Evolutionary conservation across 208 protist genomes (phyloP), one percentile per base, ranked within the genome.

Genomic region (Trypanosomatidae sp.): DNA sequence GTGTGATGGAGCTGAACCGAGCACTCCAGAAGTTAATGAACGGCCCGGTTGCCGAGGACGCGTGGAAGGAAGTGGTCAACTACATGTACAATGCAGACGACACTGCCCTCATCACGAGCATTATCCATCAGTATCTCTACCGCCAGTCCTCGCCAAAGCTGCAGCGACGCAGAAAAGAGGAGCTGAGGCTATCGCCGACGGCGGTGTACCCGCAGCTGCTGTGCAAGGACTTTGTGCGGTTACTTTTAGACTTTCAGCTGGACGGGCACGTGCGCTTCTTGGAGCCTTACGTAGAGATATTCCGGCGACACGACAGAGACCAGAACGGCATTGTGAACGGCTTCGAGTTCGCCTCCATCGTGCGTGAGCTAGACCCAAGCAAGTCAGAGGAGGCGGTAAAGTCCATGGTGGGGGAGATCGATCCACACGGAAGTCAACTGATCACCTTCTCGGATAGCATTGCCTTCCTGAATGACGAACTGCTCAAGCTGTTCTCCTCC

Each of bases 31-130:
- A 86, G 72, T 80, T 84, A 53, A 73, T 91, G 53, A 81, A 50
- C 56, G 81, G 83, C 49, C 75, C 79, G 8, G 65, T 95, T 7
- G 28, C 74, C n/a, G 84, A 94, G 79, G 87, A 90, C 9, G 93
- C 94, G 77, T 97, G 91, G 90, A 79, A 79, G n/a, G 82, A 86
- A 62, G 85, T 97, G 58, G 85, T 97, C 5, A 87, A 87, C 72
- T 97, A 97, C 76, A 96, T 97, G 90, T 96, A 97, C 84, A 94
- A 96, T 80, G 73, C 80, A 13, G 77, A 84, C 22, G 92, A 97
- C 66, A 79, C 88, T 30, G 79, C 90, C 3, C 74, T 86, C 15
- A 71, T 97, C 39, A 88, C 88, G 30, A 78, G 76, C 62, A 80
- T 87, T n/a, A 85, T 96, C 47, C 73, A 81, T 22, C 80, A 91